Conservation (phyloP, 345 rosid genomes). For the Aquilaria sinensis region DNA sequence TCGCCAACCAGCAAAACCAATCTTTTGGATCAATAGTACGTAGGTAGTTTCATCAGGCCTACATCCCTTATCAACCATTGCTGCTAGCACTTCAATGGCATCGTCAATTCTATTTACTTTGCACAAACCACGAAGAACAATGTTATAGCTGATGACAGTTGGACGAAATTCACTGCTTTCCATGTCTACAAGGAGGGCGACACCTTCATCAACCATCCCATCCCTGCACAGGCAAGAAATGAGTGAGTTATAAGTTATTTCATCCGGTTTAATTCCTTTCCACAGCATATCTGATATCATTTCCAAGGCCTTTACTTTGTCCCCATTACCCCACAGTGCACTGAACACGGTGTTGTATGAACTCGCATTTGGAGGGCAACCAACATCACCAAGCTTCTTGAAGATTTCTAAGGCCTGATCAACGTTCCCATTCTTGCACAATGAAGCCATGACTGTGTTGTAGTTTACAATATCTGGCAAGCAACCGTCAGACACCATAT, state of each 20-base stretch:
- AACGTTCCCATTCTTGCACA: constrained; percentile 66
- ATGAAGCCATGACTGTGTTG: constrained; percentile 57
- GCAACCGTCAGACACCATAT: constrained; percentile 76
- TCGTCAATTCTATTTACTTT: constrained; percentile 58
- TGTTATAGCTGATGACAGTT: constrained; percentile 65
- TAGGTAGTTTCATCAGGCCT: constrained; percentile 80
- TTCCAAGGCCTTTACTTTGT: constrained; percentile 44
- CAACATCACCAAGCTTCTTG: constrained; percentile 52
- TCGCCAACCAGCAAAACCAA: constrained; percentile 69
- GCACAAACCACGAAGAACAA: constrained; percentile 65
- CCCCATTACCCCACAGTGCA: constrained; percentile 67
- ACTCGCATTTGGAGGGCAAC: constrained; percentile 71
- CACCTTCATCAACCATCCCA: constrained; percentile 76
- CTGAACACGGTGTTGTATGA: constrained; percentile 87
- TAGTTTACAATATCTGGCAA: constrained; percentile 80
- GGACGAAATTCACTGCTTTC: constrained; percentile 48
- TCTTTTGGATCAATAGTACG: constrained; percentile 56
- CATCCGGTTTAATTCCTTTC: constrained; percentile 61
- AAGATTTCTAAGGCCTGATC: constrained; percentile 76
- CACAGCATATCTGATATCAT: constrained; percentile 63
- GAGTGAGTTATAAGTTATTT: constrained; percentile 72
- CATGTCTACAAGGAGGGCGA: constrained; percentile 64
- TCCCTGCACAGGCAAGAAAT: constrained; percentile 84
- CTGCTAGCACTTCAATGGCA: constrained; percentile 56
- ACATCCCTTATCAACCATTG: constrained; percentile 61